Base-by-base conservation (phyloP, 176 grass and related monocot species). In the Eleusine coracana region DNA sequence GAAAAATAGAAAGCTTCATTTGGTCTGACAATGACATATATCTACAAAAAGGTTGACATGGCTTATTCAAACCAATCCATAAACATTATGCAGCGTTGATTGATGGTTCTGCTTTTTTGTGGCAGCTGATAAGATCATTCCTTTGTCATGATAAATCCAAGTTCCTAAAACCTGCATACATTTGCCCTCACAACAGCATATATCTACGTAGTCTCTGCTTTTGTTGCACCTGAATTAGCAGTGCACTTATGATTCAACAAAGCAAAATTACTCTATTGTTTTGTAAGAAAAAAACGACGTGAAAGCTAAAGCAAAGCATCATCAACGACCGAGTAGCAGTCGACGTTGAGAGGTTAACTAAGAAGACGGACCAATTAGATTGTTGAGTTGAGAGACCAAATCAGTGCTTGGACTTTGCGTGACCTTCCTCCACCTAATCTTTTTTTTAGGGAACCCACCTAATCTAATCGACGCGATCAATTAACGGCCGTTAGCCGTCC, bases 401-500 rank as follows among this genome's bases (percentile, higher is more conserved):
- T 58, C 18, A 51, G 17, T 75, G 28, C 48, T 54, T 37, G 71
- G 48, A 20, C 15, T 51, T 50, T 5, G 71, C 16, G 9, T 15
- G 49, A n/a, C 71, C 71, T 44, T 44, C 41, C 9, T 15, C 14
- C 23, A 42, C n/a, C 9, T 25, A 20, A 6, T 44, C 70, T 51
- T 34, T 34, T 31, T 34, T 34, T 34, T 34, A 34, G 31, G 31
- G 31, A 34, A 34, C 31, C 31, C 11, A 46, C 10, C 8, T 46
- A 46, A 54, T 15, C 50, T 52, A 52, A 74, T 55, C 28, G 16
- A 74, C 71, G 71, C 31, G 50, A 52, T 52, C 5, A 29, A 20
- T 20, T 74, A 54, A 74, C 48, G 71, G 71, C 71, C 71, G 48
- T 74, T 31, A 73, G 71, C 46, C 46, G 27, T 27, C 25, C 7